phyloP scores from a whole-genome alignment of 179 eudicot species.

The Beta corolliflora region DNA sequence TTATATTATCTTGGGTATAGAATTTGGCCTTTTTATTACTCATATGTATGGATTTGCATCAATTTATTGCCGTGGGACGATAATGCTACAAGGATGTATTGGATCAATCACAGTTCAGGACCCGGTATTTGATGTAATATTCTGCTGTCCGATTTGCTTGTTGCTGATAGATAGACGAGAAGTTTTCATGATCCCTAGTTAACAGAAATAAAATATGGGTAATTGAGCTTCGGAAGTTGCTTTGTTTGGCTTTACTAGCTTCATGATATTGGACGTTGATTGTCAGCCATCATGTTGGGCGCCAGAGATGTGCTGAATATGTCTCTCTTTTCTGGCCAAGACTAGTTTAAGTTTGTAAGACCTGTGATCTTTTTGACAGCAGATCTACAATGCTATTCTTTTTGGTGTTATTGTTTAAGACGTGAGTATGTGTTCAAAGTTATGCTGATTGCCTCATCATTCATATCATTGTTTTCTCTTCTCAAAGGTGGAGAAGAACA shows the following conservation, averaged over 20 bases:
- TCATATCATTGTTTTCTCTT: background rate
- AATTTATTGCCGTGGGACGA: background rate
- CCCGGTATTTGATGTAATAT: background rate
- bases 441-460: background rate
- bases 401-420: background rate
- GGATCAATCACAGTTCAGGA: background rate
- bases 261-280: background rate
- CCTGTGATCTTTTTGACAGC: background rate
- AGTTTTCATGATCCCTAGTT: background rate
- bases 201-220: background rate
- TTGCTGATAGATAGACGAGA: background rate
- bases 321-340: background rate
- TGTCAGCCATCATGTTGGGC: background rate
- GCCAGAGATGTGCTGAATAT: background rate
- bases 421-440: background rate
- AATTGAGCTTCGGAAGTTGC: background rate
- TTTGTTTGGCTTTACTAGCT: background rate
- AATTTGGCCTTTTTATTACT: too few relatives aligned
- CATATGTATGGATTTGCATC: background rate
- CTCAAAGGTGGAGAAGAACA: conserved; percentile 82
- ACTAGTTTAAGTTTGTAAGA: background rate
- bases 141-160: background rate
- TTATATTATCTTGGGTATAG: background rate
- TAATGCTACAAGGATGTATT: background rate
- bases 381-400: background rate